A percentile compares a stretch with the other conserved stretches of the same genome.
Conservation (phyloP, 2,329 filamentous ascomycete species). For the Trichoderma simmonsii region DNA sequence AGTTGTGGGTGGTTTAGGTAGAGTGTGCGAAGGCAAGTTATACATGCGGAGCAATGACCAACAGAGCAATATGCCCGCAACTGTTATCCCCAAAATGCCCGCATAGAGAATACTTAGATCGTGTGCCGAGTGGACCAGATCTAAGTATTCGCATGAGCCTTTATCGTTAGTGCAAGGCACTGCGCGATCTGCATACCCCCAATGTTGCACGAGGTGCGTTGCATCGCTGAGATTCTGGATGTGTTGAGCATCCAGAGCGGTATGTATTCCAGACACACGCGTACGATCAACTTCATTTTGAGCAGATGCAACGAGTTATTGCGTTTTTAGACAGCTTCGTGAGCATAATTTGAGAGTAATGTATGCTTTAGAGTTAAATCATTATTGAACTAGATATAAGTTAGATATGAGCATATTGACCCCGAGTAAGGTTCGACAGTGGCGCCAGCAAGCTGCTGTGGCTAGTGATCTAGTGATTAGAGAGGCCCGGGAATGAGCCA, state of each 20-base stretch:
- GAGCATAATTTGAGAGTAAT: not conserved
- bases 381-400: not conserved
- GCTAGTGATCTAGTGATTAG: not conserved
- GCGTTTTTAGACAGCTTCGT: not conserved
- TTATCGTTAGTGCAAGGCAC: not conserved
- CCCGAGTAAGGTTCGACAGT: not conserved
- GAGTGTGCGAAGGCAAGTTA: too few relatives aligned
- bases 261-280: not conserved
- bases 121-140: not conserved
- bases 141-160: not conserved
- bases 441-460: not conserved
- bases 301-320: not conserved
- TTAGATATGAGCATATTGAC: not conserved
- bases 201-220: not conserved
- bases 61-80: not conserved
- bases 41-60: too few relatives aligned
- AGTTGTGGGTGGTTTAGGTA: too few relatives aligned
- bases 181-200: not conserved
- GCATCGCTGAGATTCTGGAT: not conserved
- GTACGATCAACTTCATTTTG: not conserved
- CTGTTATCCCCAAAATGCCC: not conserved
- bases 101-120: not conserved
- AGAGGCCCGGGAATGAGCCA: not conserved
- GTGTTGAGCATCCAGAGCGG: not conserved
- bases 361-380: not conserved